Evolutionary conservation across 2,329 filamentous ascomycete genomes (phyloP).

Genomic region (Fusarium ramigenum): DNA sequence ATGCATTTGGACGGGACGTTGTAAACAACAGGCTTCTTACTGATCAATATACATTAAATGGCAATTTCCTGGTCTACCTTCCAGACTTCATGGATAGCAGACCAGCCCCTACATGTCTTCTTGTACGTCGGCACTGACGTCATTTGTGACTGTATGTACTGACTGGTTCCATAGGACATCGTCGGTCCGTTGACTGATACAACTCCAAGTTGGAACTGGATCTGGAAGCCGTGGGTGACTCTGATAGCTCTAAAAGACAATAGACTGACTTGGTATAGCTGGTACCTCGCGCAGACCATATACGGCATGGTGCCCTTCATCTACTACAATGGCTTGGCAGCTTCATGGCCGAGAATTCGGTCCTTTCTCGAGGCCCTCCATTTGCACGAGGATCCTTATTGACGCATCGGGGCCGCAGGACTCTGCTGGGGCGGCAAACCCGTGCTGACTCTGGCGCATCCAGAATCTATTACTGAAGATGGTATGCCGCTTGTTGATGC

Average conservation of each 20-base stretch:
- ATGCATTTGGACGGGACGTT: neutral
- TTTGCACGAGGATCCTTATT: neutral
- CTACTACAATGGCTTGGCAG: rapidly evolving
- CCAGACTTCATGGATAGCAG: neutral
- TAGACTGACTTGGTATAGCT: rapidly evolving
- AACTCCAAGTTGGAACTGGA: neutral
- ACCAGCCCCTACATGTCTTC: rapidly evolving
- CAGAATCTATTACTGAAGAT: neutral
- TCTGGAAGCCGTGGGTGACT: neutral
- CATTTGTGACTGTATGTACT: rapidly evolving
- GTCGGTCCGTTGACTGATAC: neutral
- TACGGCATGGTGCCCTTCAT: neutral
- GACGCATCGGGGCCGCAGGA: neutral
- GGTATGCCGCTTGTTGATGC: neutral
- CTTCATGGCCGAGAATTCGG: neutral
- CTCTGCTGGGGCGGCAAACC: neutral
- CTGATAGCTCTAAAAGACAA: rapidly evolving
- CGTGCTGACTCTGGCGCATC: neutral
- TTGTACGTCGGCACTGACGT: rapidly evolving
- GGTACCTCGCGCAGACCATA: neutral
- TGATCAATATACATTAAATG: neutral
- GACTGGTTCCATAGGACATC: neutral
- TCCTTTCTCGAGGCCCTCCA: neutral
- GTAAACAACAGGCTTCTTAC: neutral
- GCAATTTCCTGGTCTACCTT: neutral